Evolutionary conservation across 2,329 filamentous ascomycete genomes (phyloP), one percentile per base, ranked within the genome.

Genomic region (Ophioceras dolichostomum): DNA sequence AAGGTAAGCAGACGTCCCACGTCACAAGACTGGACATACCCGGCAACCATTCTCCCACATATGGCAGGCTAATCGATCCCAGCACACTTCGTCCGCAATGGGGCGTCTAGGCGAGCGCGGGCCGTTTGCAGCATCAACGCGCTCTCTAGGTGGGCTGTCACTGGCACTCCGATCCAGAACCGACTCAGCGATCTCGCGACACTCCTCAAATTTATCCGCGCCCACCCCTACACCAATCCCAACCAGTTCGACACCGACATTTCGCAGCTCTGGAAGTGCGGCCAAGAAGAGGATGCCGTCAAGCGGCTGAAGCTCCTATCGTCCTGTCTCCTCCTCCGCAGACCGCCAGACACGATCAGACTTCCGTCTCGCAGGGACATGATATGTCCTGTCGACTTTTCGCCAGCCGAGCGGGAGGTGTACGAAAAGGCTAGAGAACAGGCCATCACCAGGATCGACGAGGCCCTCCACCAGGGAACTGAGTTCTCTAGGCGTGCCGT

Each of bases 101-200:
- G 44, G 2, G 44, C 48, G 4, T 56, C 58, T 0, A 34, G 41
- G 13, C 62, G 58, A 44, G 50, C 59, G 16, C 49, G 45, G 36
- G 61, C 62, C 2, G 47, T 61, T 0, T 64, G 55, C 22, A 50
- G 50, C 2, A 49, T 71, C 1, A 41, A 59, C 0, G 50, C 59
- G 0, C 41, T 43, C 13, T 50, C 48, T 2, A 55, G 65, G 5
- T 70, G 65, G 67, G 61, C 59, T 1, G 56, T 70, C 0, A 68
- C 63, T 0, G 65, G 65, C 0, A 70, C 67, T 0, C 66, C 67
- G 0, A 61, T 71, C 1, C 65, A 70, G 32, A 71, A 70, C 33
- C 49, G 49, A 0, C 49, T 67, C 0, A 47, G 46, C 1, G 67
- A 70, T 33, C 49, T 70, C 5, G 51, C 56, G 0, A 51, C 54